Evolutionary conservation across 2,329 filamentous ascomycete genomes (phyloP).

Genomic region (Exophiala aquamarina): DNA sequence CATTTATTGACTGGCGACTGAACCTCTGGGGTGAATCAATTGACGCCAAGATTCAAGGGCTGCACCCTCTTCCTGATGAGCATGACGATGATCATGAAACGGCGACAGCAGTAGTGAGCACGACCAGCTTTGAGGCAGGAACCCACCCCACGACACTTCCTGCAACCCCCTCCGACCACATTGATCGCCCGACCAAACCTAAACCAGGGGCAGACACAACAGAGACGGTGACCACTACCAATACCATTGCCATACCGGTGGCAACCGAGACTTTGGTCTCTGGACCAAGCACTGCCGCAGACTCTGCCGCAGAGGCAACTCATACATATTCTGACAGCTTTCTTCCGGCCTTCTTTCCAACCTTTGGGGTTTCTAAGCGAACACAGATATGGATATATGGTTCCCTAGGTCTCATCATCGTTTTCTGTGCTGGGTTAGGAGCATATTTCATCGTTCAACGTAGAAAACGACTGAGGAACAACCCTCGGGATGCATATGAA

Average conservation of each 20-base stretch:
- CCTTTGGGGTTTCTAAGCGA: constrained; percentile 81
- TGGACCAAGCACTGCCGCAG: constrained; percentile 21
- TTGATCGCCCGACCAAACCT: constrained; percentile 62
- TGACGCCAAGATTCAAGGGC: constrained; percentile 69
- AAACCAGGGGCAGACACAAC: constrained; percentile 47
- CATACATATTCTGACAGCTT: constrained; percentile 52
- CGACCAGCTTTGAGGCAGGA: constrained; percentile 59
- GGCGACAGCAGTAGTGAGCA: constrained; percentile 56
- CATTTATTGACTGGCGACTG: constrained; percentile 86
- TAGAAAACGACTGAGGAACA: constrained; percentile 71
- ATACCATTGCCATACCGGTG: constrained; percentile 32
- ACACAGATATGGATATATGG: constrained; percentile 95
- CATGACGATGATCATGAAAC: constrained; percentile 77
- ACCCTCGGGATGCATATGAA: constrained; percentile 80
- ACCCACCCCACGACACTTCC: constrained; percentile 46
- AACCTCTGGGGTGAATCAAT: constrained; percentile 91
- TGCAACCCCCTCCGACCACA: constrained; percentile 60
- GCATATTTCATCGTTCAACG: constrained; percentile 79
- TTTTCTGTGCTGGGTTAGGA: constrained; percentile 80
- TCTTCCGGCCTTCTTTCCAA: constrained; percentile 83
- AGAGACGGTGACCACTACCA: constrained; percentile 27
- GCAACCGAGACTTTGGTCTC: constrained; percentile 31
- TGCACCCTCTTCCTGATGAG: constrained; percentile 78
- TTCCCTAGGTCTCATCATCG: constrained; percentile 75
- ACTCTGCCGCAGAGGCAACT: constrained; percentile 24